These are phyloP conservation scores for Heliocybe sulcata DNA, from an alignment of 1,284 basidiomycete genomes.

Conservation along the genomic window DNA sequence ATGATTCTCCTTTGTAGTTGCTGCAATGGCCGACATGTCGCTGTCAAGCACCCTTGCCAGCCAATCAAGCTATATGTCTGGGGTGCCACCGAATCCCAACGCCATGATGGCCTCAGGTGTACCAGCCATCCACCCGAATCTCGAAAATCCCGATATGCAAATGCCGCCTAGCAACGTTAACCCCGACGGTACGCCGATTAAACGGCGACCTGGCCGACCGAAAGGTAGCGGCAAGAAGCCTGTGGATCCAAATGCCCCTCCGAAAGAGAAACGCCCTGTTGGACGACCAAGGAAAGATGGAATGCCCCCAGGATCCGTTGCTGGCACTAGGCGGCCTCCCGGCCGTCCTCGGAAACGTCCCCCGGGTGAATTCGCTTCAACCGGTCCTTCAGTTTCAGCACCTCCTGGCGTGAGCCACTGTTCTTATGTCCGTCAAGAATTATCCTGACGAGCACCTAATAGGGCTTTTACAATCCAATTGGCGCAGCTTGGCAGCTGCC, in stretches of 20 bases:
- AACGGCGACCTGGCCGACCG: slow-evolving; percentile 35
- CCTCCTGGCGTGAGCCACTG: background rate
- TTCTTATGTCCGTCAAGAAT: background rate
- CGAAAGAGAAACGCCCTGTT: slow-evolving; percentile 45
- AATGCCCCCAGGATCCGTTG: slow-evolving; percentile 44
- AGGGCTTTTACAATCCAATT: background rate
- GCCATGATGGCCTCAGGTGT: background rate
- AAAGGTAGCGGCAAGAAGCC: slow-evolving; percentile 50
- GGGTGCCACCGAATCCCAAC: background rate
- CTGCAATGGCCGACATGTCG: background rate
- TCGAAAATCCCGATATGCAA: background rate
- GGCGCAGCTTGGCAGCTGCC: background rate
- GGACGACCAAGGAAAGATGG: slow-evolving; percentile 52
- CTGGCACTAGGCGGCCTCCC: slow-evolving; percentile 22
- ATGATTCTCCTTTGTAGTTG: background rate
- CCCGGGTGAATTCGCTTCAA: slow-evolving; percentile 24
- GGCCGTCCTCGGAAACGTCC: slow-evolving; percentile 32
- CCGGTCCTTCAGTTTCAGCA: slow-evolving; percentile 9
- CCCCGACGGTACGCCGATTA: slow-evolving; percentile 17
- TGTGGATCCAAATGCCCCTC: slow-evolving; percentile 26
- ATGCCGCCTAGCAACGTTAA: background rate
- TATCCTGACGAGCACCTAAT: background rate
- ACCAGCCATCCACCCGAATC: background rate
- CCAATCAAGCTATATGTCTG: background rate
- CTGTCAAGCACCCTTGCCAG: background rate